Conservation (phyloP, 495 filamentous ascomycete genomes). For the Aspergillus wentii region DNA sequence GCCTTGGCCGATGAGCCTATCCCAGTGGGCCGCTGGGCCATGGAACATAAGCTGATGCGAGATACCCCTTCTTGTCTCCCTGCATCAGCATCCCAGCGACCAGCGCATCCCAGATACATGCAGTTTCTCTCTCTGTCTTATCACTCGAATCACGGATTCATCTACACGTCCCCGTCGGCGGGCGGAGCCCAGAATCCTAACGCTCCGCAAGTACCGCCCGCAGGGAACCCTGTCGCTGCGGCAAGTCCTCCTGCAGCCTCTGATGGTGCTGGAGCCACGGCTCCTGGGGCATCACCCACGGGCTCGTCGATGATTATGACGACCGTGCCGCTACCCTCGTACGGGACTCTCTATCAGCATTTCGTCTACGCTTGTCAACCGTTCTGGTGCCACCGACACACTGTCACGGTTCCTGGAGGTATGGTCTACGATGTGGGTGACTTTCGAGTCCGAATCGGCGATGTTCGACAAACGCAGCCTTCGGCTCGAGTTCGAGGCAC, state of each 20-base stretch:
- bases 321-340: constrained; percentile 29
- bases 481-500: constrained; percentile 31
- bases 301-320: constrained; percentile 35
- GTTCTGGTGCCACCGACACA: constrained; percentile 41
- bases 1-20: constrained; percentile 32
- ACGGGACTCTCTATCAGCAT: constrained; percentile 34
- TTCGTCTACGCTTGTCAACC: constrained; percentile 42
- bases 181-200: constrained; percentile 7
- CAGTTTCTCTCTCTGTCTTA: constrained; percentile 41
- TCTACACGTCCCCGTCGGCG: constrained; percentile 44
- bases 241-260: too few species aligned
- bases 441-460: constrained; percentile 39
- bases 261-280: neutral
- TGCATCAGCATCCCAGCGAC: constrained; percentile 20
- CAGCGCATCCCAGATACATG: constrained; percentile 33
- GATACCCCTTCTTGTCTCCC: constrained; percentile 43
- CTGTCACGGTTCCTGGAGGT: constrained; percentile 33
- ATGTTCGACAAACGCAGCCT: constrained; percentile 40
- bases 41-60: constrained; percentile 43
- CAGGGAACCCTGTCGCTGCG: neutral
- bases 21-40: constrained; percentile 34
- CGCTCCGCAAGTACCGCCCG: neutral
- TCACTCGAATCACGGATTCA: constrained; percentile 37
- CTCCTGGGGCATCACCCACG: constrained; percentile 1
- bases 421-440: constrained; percentile 41